These are phyloP conservation scores for Russula dissimulans DNA, from an alignment of 768 basidiomycete genomes.

Conservation along the genomic window DNA sequence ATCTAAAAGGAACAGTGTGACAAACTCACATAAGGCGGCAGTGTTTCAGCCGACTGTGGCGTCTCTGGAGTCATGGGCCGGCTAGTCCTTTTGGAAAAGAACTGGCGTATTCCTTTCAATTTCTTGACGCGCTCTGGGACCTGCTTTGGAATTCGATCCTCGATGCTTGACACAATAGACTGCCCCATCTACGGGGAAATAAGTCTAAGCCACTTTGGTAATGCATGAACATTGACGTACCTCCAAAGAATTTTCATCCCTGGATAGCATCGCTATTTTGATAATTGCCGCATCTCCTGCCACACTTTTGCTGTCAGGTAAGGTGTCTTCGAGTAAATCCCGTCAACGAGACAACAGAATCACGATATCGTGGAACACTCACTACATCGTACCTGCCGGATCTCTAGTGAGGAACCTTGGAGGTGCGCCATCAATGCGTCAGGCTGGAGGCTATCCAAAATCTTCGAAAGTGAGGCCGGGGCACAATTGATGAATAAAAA, in stretches of 20 bases:
- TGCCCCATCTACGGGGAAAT: too few relatives aligned
- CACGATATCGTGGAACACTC: not conserved
- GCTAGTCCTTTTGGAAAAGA: too few relatives aligned
- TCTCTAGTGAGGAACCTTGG: not conserved
- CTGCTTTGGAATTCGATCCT: too few relatives aligned
- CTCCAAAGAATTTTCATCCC: not conserved
- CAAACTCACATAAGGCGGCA: not conserved
- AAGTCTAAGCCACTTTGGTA: too few relatives aligned
- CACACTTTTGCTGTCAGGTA: not conserved
- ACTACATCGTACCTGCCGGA: not conserved
- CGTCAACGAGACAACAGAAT: too few relatives aligned
- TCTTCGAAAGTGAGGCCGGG: not conserved
- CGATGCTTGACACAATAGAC: too few relatives aligned
- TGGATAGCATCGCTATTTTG: not conserved
- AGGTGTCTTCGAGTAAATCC: not conserved
- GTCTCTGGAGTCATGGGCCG: too few relatives aligned
- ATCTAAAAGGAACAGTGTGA: not conserved
- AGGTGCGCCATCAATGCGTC: not conserved
- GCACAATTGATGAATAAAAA: not conserved
- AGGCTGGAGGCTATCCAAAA: not conserved
- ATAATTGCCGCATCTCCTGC: not conserved
- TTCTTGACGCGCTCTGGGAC: too few relatives aligned
- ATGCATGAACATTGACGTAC: not conserved
- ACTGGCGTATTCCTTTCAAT: too few relatives aligned
- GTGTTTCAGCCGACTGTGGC: not conserved